These are phyloP conservation scores for Boletus subparvulus DNA, from an alignment of 768 basidiomycete genomes.

Conservation along the genomic window DNA sequence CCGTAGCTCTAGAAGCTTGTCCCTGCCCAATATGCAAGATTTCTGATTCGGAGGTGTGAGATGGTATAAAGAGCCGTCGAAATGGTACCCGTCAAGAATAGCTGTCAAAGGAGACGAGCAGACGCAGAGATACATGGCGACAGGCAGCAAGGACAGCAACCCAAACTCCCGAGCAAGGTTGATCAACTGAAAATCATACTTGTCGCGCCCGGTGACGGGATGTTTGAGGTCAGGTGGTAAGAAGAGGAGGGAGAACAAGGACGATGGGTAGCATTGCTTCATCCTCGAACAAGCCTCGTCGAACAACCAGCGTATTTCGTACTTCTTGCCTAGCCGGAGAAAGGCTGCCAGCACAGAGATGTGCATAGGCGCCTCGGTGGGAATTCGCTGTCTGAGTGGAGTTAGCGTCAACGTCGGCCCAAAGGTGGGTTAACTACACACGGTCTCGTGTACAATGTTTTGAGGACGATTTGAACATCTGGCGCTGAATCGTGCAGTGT, in stretches of 20 bases:
- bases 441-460: constrained; percentile 24
- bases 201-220: constrained; percentile 23
- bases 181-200: constrained; percentile 26
- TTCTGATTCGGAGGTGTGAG: constrained; percentile 25
- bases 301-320: constrained; percentile 24
- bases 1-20: constrained; percentile 23
- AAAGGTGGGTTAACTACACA: constrained; percentile 12
- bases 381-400: constrained; percentile 22
- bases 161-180: constrained; percentile 25
- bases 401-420: constrained; percentile 2
- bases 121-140: constrained; percentile 26
- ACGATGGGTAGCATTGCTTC: constrained; percentile 23
- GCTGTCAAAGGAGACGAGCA: constrained; percentile 19
- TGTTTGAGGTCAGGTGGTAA: constrained; percentile 20
- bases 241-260: constrained; percentile 26
- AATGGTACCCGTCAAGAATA: constrained; percentile 26
- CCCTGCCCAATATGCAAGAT: constrained; percentile 24
- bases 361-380: constrained; percentile 17
- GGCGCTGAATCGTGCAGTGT: constrained; percentile 17
- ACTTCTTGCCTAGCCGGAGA: constrained; percentile 25
- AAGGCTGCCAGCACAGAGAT: constrained; percentile 23
- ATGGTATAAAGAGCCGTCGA: constrained; percentile 12
- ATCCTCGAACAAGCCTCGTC: constrained; percentile 23
- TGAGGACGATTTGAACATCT: constrained; percentile 28
- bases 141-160: constrained; percentile 21